Evolutionary conservation across 2,329 filamentous ascomycete genomes (phyloP).

Genomic region (Colletotrichum viniferum): DNA sequence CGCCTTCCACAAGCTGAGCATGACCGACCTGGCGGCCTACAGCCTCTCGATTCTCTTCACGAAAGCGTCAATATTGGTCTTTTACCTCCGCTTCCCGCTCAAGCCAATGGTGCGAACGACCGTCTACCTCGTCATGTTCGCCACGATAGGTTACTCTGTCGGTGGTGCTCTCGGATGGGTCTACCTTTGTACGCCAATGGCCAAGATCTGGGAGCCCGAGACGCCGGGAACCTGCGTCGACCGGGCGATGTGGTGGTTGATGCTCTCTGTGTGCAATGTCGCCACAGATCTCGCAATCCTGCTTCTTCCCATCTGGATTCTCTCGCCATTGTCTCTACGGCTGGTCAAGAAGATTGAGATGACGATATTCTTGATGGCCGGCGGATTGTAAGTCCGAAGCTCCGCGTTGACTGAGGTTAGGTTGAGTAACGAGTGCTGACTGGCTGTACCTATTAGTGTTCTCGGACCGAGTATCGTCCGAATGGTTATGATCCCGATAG

Average conservation of each 20-base stretch:
- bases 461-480: slow-evolving; percentile 18
- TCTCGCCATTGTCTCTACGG: not conserved
- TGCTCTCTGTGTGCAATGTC: slow-evolving; percentile 18
- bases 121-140: slow-evolving; percentile 14
- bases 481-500: slow-evolving; percentile 14
- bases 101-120: not conserved
- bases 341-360: slow-evolving; percentile 19
- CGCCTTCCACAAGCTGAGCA: slow-evolving; percentile 15
- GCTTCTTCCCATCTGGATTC: slow-evolving; percentile 20
- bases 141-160: slow-evolving; percentile 5
- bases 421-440: not conserved
- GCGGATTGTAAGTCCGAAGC: slow-evolving; percentile 7
- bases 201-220: slow-evolving; percentile 6
- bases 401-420: fast-evolving
- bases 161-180: slow-evolving; percentile 4
- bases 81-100: slow-evolving; percentile 25
- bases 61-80: slow-evolving; percentile 25
- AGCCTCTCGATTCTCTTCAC: slow-evolving; percentile 24
- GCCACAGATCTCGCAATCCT: slow-evolving; percentile 23
- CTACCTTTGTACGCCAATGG: slow-evolving; percentile 17
- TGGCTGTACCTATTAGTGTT: not conserved
- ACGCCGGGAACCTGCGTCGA: slow-evolving; percentile 14
- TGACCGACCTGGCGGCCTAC: slow-evolving; percentile 20
- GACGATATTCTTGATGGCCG: slow-evolving; percentile 18
- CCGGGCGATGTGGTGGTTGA: slow-evolving; percentile 17